These are phyloP conservation scores for Stephanocyclus meneghinianus DNA, from an alignment of 352 stramenopile species.

Conservation along the genomic window DNA sequence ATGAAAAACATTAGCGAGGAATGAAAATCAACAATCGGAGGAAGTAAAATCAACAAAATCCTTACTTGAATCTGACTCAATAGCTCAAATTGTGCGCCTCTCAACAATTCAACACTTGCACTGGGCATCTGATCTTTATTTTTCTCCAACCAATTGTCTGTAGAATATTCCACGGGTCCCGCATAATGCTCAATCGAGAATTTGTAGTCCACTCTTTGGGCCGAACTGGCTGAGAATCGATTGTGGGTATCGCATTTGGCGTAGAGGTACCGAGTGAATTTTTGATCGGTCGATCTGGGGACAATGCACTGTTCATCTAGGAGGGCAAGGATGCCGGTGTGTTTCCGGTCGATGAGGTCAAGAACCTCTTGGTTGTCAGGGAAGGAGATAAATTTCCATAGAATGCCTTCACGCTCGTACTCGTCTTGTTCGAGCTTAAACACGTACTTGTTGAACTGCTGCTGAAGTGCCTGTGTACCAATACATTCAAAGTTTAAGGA, in stretches of 20 bases:
- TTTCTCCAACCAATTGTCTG: conserved; percentile 74
- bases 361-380: conserved; percentile 93
- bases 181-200: conserved; percentile 72
- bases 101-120: conserved; percentile 33
- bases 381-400: conserved; percentile 93
- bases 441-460: conserved; percentile 55
- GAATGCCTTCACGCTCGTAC: conserved; percentile 67
- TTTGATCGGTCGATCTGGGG: conserved; percentile 30
- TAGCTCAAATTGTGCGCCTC: conserved; percentile 1
- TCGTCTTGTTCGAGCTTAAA: conserved; percentile 13
- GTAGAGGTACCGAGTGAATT: conserved; percentile 59
- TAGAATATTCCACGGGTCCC: conserved; percentile 64
- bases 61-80: conserved; percentile 9
- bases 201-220: conserved; percentile 41
- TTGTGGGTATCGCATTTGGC: conserved; percentile 30
- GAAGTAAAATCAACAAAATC: neutral
- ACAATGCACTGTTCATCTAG: conserved; percentile 21
- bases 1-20: neutral
- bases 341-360: conserved; percentile 86
- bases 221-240: conserved; percentile 51
- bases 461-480: conserved; percentile 56
- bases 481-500: neutral
- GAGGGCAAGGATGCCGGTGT: conserved; percentile 48
- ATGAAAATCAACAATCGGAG: neutral
- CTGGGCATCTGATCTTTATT: conserved; percentile 85